Conservation (phyloP, 108 stramenopile species). For the Bacterosira constricta region DNA sequence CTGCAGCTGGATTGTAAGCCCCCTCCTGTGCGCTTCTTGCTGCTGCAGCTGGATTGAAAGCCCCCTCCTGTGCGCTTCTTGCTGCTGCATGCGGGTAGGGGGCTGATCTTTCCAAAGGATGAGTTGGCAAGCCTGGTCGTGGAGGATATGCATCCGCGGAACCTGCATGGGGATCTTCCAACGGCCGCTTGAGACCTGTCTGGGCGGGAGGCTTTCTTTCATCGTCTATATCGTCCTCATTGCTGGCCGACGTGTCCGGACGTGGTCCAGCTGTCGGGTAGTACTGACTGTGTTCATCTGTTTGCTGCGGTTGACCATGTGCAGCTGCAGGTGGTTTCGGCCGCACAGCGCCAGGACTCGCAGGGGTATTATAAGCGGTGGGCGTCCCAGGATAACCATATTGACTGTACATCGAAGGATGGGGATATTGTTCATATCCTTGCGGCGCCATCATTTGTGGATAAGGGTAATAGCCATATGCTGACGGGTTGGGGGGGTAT, state of each 20-base stretch:
- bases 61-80: neutral
- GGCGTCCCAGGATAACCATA: neutral
- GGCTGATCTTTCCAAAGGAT: too few relatives aligned
- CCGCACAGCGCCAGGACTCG: constrained; percentile 1
- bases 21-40: neutral
- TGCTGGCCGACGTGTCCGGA: neutral
- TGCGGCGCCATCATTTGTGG: constrained; percentile 7
- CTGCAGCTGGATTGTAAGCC: neutral
- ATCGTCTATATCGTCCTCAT: neutral
- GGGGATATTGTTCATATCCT: constrained; percentile 5
- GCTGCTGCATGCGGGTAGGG: neutral
- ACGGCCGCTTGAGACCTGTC: neutral
- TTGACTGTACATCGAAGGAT: constrained; percentile 4
- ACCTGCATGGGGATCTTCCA: neutral
- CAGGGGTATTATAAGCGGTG: neutral
- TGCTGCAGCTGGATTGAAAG: neutral
- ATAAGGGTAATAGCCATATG: constrained; percentile 1
- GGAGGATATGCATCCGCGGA: neutral
- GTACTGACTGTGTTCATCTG: neutral
- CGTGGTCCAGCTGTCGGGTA: neutral
- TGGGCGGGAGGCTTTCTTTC: constrained; percentile 12
- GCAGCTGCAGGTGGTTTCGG: neutral
- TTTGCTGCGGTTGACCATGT: neutral
- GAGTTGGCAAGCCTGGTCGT: too few relatives aligned
- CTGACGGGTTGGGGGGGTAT: neutral